phyloP scores from a whole-genome alignment of 1,139 yeast species.

The Groenewaldozyma sp. region DNA sequence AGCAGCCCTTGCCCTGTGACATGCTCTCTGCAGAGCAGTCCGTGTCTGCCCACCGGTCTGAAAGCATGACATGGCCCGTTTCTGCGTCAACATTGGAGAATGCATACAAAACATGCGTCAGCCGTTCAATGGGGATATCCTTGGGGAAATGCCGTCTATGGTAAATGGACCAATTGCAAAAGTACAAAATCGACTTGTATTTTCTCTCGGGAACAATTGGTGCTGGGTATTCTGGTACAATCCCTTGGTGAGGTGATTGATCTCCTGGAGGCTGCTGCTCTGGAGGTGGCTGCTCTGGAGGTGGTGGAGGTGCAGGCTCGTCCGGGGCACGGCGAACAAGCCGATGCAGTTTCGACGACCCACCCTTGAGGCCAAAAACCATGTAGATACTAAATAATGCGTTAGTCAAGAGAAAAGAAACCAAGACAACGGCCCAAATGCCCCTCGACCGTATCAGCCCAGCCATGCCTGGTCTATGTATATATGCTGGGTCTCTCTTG shows the following conservation, averaged over 20 bases:
- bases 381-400: neutral
- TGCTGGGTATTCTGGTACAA: neutral
- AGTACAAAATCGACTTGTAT: constrained; percentile 21
- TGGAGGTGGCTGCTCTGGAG: constrained; percentile 1
- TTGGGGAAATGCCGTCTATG: constrained; percentile 50
- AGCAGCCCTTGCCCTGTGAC: constrained; percentile 35
- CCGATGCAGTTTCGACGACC: neutral
- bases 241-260: neutral
- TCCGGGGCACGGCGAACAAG: neutral
- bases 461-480: too few relatives aligned
- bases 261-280: neutral
- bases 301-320: constrained; percentile 2
- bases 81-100: constrained; percentile 51
- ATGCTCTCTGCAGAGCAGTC: constrained; percentile 19
- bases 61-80: constrained; percentile 45
- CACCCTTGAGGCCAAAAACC: neutral
- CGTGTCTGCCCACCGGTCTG: constrained; percentile 64
- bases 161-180: constrained; percentile 62
- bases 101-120: constrained; percentile 71
- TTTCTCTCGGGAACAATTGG: neutral
- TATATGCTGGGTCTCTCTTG: too few relatives aligned
- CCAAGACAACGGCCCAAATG: neutral
- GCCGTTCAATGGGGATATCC: constrained; percentile 48
- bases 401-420: neutral
- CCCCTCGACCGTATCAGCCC: neutral